Evolutionary conservation across 306 rosid species (phyloP).

Genomic region (Citrullus mucosospermus): DNA sequence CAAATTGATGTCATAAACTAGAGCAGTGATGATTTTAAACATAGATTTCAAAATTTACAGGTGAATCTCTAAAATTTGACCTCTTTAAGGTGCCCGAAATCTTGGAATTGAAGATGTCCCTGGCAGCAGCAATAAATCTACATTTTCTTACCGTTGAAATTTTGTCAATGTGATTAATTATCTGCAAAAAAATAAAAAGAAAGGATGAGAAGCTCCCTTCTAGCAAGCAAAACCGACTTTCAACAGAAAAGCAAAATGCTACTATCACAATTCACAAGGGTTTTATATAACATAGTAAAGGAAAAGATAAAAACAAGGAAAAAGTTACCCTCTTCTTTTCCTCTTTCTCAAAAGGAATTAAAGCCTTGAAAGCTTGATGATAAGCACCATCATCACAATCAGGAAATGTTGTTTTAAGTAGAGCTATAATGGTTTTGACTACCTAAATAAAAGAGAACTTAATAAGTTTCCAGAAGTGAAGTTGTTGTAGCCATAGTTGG

Average conservation of each 20-base stretch:
- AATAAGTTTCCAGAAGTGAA: not conserved
- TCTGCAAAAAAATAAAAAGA: slow-evolving; percentile 30
- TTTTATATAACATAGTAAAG: slow-evolving; percentile 5
- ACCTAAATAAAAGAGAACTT: slow-evolving; percentile 36
- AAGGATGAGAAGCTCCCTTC: slow-evolving; percentile 1
- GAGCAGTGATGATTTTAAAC: not conserved
- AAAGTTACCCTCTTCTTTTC: slow-evolving; percentile 54
- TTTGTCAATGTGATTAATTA: slow-evolving; percentile 71
- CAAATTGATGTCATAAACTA: not conserved
- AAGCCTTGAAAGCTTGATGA: slow-evolving; percentile 69
- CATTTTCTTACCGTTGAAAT: slow-evolving; percentile 62
- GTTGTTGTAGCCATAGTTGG: not conserved
- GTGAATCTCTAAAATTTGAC: slow-evolving; percentile 20
- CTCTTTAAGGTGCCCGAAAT: slow-evolving; percentile 86
- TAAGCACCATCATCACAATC: slow-evolving; percentile 66
- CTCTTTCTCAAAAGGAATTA: slow-evolving; percentile 79
- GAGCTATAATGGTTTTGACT: slow-evolving; percentile 65
- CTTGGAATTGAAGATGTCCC: slow-evolving; percentile 74
- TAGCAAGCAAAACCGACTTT: not conserved
- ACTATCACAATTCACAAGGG: not conserved
- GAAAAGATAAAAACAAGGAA: not conserved
- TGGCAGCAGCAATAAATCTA: slow-evolving; percentile 61
- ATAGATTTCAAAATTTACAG: not conserved
- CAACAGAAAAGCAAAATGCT: not conserved
- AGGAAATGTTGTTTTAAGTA: slow-evolving; percentile 64